phyloP scores from a whole-genome alignment of 129 eudicot species.

The sunflower (Helianthus annuus) region DNA sequence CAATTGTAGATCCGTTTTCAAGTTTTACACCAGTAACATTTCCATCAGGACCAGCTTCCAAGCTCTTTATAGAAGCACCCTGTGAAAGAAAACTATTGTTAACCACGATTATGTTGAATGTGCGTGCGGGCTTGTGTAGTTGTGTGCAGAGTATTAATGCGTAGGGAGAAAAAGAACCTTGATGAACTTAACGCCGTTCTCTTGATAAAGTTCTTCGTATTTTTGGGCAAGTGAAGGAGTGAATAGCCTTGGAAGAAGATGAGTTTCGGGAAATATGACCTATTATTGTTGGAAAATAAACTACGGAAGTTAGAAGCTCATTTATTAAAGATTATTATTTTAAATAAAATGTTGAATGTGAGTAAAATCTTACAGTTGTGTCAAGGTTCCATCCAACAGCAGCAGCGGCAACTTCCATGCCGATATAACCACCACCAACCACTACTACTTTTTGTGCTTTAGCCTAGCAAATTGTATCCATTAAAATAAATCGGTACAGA shows the following conservation, averaged over 20 bases:
- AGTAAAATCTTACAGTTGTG: slow-evolving; percentile 66
- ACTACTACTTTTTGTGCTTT: slow-evolving; percentile 82
- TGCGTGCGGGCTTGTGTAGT: background rate
- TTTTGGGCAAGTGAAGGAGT: slow-evolving; percentile 83
- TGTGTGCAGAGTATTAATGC: slow-evolving; percentile 11
- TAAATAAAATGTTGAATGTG: background rate
- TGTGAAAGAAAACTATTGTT: slow-evolving; percentile 25
- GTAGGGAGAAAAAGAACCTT: slow-evolving; percentile 52
- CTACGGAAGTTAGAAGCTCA: slow-evolving; percentile 19
- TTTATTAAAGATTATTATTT: background rate
- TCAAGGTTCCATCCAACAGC: slow-evolving; percentile 93
- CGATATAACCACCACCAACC: slow-evolving; percentile 98
- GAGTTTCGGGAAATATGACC: slow-evolving; percentile 87
- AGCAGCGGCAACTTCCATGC: slow-evolving; percentile 99
- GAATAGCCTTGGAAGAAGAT: slow-evolving; percentile 76
- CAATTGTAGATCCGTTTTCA: slow-evolving; percentile 78
- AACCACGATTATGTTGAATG: background rate
- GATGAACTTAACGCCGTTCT: slow-evolving; percentile 76
- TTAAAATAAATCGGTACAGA: background rate
- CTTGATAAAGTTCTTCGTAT: slow-evolving; percentile 78
- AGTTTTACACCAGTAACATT: slow-evolving; percentile 77
- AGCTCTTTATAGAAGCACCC: slow-evolving; percentile 74
- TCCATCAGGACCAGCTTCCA: slow-evolving; percentile 92
- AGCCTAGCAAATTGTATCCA: slow-evolving; percentile 40
- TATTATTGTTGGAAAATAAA: slow-evolving; percentile 27